phyloP scores from a whole-genome alignment of 2,329 filamentous ascomycete genomes.

The Colletotrichum chrysophilum region DNA sequence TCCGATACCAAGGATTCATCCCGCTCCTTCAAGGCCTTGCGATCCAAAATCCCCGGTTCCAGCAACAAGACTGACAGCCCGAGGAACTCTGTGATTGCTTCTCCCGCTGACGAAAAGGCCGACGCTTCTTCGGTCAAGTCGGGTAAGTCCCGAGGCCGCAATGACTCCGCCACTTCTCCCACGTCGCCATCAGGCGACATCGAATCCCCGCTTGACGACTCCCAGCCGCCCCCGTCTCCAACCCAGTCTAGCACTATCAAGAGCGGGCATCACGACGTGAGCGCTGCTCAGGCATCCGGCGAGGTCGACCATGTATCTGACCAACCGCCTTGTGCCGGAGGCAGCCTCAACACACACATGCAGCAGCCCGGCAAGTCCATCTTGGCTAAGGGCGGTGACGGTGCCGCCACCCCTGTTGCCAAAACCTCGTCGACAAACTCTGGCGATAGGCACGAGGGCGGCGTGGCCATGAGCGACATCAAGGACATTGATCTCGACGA shows the following conservation, averaged over 20 bases:
- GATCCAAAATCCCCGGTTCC: conserved; percentile 85
- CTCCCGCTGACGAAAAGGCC: conserved; percentile 72
- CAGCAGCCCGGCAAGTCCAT: conserved; percentile 88
- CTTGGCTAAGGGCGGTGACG: conserved; percentile 75
- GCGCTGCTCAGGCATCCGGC: conserved; percentile 80
- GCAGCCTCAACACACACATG: conserved; percentile 60
- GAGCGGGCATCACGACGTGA: conserved; percentile 72
- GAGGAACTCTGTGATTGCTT: conserved; percentile 72
- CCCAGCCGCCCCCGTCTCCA: conserved; percentile 80
- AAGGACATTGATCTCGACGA: conserved; percentile 95
- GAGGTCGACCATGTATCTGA: conserved; percentile 97
- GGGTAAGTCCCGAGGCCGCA: conserved; percentile 58
- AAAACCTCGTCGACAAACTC: conserved; percentile 26
- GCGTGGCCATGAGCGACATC: conserved; percentile 85
- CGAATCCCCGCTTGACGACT: conserved; percentile 53
- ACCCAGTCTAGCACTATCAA: conserved; percentile 79
- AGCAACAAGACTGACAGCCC: conserved; percentile 79
- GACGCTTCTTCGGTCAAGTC: conserved; percentile 81
- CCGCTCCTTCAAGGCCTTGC: conserved; percentile 82
- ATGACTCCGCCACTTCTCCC: conserved; percentile 47
- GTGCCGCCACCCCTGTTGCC: conserved; percentile 70
- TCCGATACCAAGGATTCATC: conserved; percentile 93
- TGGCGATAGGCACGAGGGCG: conserved; percentile 51
- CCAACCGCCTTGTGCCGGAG: conserved; percentile 75
- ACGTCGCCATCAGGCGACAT: conserved; percentile 40